Percentiles rank a stretch among this genome's conserved stretches.
Conservation (phyloP, 257 asterid genomes). For the Scutellaria galericulata region DNA sequence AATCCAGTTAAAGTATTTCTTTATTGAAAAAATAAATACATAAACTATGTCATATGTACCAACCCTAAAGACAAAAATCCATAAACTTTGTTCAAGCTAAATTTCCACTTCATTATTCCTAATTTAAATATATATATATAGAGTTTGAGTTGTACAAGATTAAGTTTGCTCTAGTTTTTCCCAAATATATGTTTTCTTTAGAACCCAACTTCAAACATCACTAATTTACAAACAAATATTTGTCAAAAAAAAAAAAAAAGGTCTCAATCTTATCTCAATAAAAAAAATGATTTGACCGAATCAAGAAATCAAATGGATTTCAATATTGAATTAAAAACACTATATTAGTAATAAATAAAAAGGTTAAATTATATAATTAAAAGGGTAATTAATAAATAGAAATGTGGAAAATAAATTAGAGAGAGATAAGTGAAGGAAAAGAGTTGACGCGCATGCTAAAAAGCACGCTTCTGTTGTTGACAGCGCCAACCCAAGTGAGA, state of each 20-base stretch:
- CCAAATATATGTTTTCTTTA: too few species aligned
- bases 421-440: background rate
- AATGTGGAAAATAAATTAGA: background rate
- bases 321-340: background rate
- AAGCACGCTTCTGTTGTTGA: constrained; percentile 49
- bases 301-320: background rate
- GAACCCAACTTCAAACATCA: too few species aligned
- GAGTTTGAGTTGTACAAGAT: too few species aligned
- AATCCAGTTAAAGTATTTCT: constrained; percentile 8
- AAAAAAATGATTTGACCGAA: constrained; percentile 7
- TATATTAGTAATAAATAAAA: background rate
- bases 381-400: background rate
- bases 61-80: too few species aligned
- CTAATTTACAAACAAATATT: too few species aligned
- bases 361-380: background rate
- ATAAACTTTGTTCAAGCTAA: too few species aligned
- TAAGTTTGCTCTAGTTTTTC: too few species aligned
- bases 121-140: too few species aligned
- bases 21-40: constrained; percentile 12
- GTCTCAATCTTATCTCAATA: too few species aligned
- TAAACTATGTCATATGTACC: background rate
- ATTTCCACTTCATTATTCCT: too few species aligned
- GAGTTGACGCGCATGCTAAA: constrained; percentile 46
- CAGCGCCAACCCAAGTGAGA: constrained; percentile 46
- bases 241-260: too few species aligned